Base-by-base conservation (phyloP, 768 basidiomycete species). In the Amanita phalloides region DNA sequence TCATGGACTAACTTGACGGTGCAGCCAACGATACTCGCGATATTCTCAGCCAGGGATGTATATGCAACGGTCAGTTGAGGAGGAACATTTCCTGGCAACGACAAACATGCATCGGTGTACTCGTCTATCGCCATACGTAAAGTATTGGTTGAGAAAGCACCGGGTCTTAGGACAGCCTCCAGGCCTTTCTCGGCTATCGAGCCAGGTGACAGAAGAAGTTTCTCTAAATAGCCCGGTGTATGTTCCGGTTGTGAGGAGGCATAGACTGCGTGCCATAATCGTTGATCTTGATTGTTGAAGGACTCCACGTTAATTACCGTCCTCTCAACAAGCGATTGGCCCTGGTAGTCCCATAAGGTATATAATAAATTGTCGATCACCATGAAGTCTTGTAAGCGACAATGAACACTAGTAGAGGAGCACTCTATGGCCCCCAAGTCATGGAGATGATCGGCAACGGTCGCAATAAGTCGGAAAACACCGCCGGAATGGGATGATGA, bases 161-260 rank as follows among this genome's bases (percentile, higher is more conserved):
- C 90, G 0, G 95, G 93, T 30, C 84, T 77, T 74, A 94, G 82
- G 56, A 96, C 73, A 42, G 84, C 88, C 48, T 82, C 74, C 60
- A 93, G 75, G 66, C 92, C 93, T 56, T 84, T 85, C 52, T 83
- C 83, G 0, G 84, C 74, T 59, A 94, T 65, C 2, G 87, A 86
- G 30, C 82, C 83, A 23, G 80, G 75, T 28, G 78, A 71, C 51
- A 85, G 68, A 53, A 95, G 77, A 48, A 84, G 75, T 58, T 90
- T 89, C 59, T 94, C 92, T 58, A 97, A 82, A 66, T 88, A 84
- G n/a, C 83, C 80, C 14, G 93, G 86, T 0, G 88, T 88, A 60
- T 86, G 72, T 61, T 86, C 87, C 39, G 79, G 74, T 68, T 89
- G 83, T 56, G 76, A 74, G n/a, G 82, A 75, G 59, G 86, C 82